These are phyloP conservation scores for Acidiella bohemica DNA, from an alignment of 495 filamentous ascomycete genomes.

Conservation along the genomic window DNA sequence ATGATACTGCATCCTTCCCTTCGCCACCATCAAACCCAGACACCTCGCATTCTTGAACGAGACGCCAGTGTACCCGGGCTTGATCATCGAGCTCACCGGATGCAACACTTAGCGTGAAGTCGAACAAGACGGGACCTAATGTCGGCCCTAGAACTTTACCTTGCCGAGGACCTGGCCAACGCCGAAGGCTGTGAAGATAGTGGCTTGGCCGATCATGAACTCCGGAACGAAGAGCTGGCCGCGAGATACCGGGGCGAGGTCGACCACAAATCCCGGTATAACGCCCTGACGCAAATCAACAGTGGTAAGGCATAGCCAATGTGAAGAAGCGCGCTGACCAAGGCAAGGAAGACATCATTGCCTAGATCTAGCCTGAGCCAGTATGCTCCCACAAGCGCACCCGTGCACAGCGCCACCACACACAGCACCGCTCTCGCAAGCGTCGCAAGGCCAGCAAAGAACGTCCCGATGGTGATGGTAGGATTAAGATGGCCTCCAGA, in stretches of 20 bases:
- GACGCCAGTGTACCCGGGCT: slow-evolving; percentile 13
- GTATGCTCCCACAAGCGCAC: slow-evolving; percentile 12
- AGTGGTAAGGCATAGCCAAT: no score
- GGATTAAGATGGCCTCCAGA: slow-evolving; percentile 20
- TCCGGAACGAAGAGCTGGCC: slow-evolving; percentile 15
- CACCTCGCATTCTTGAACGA: slow-evolving; percentile 18
- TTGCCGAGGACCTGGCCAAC: slow-evolving; percentile 17
- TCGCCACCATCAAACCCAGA: slow-evolving; percentile 14
- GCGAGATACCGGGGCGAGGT: slow-evolving; percentile 7
- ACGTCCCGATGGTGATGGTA: slow-evolving; percentile 15
- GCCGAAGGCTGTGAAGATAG: slow-evolving; percentile 17
- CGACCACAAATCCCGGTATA: slow-evolving; percentile 14
- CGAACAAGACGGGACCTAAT: slow-evolving; percentile 7
- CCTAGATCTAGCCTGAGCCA: slow-evolving; percentile 7
- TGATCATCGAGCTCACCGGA: slow-evolving; percentile 8
- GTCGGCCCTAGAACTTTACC: slow-evolving; percentile 12
- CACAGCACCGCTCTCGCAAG: slow-evolving; percentile 15
- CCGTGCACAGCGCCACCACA: slow-evolving; percentile 7
- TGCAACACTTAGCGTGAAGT: slow-evolving; percentile 7
- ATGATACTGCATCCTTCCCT: slow-evolving; percentile 9
- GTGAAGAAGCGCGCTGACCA: no score
- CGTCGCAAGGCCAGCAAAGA: slow-evolving; percentile 13
- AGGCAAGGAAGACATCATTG: slow-evolving; percentile 10
- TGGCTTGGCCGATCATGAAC: slow-evolving; percentile 11
- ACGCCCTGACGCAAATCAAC: slow-evolving; percentile 4